These are phyloP conservation scores for Tremella fuciformis DNA, from an alignment of 768 basidiomycete species.

Conservation along the genomic window DNA sequence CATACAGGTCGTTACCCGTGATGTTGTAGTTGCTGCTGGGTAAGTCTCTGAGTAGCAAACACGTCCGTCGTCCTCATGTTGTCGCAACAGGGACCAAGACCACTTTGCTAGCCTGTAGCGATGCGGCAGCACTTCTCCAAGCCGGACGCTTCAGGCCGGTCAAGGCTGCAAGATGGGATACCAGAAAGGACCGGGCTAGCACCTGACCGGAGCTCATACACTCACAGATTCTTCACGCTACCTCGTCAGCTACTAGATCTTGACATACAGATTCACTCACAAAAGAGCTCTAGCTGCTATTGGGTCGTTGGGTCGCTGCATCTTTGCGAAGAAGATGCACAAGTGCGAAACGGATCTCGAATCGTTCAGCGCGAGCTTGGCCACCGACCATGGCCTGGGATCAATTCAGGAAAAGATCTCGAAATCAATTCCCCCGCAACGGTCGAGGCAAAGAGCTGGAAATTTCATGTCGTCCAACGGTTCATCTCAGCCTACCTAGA, in stretches of 20 bases:
- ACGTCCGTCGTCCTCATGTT: no score
- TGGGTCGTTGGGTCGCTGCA: slow-evolving; percentile 47
- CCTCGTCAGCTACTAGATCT: slow-evolving; percentile 9
- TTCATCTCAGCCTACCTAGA: background rate
- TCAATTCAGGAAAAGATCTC: slow-evolving; percentile 19
- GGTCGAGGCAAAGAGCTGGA: background rate
- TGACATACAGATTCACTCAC: slow-evolving; percentile 28
- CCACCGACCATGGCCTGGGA: slow-evolving; percentile 10
- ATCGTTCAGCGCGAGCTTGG: background rate
- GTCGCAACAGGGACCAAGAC: no score
- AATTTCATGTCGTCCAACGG: slow-evolving; percentile 1
- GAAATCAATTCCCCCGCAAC: slow-evolving; percentile 3
- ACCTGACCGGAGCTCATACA: background rate
- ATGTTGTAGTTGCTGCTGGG: slow-evolving; percentile 48
- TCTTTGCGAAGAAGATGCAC: slow-evolving; percentile 8
- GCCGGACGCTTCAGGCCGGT: no score
- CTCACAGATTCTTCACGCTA: slow-evolving; percentile 50
- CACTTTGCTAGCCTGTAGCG: no score
- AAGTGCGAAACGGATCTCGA: background rate
- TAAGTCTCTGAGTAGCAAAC: no score
- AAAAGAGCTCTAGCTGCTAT: slow-evolving; percentile 47
- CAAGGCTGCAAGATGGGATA: no score
- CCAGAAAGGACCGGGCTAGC: background rate
- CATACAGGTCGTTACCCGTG: slow-evolving; percentile 83
- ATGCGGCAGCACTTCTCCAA: no score